Conservation (phyloP, 305 asterid species). For the Solanum hybrid region DNA sequence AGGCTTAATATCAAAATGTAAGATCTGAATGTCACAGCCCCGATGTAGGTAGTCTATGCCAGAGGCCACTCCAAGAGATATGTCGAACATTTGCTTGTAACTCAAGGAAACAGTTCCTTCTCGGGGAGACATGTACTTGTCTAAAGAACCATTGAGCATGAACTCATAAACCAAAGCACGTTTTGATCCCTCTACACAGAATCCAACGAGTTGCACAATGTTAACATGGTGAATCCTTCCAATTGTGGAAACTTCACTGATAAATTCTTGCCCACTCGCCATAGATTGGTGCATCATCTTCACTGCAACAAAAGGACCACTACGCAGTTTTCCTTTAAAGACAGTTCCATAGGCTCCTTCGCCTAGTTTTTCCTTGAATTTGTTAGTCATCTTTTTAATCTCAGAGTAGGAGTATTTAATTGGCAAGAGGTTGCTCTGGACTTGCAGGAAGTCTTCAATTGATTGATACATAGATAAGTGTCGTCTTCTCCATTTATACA, state of each 20-base stretch:
- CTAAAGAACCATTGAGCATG: constrained; percentile 19
- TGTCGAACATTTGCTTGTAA: constrained; percentile 22
- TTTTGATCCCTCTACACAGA: constrained; percentile 12
- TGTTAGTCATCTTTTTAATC: constrained; percentile 31
- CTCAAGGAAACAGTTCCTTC: constrained; percentile 9
- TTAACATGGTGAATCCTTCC: constrained; percentile 15
- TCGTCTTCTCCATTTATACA: constrained; percentile 18
- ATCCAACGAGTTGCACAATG: constrained; percentile 16
- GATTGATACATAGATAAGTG: constrained; percentile 22
- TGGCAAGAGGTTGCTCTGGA: constrained; percentile 24
- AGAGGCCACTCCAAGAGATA: constrained; percentile 32
- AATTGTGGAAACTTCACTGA: constrained; percentile 34
- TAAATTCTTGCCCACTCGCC: constrained; percentile 27
- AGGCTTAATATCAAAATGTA: constrained; percentile 44
- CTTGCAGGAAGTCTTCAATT: constrained; percentile 27
- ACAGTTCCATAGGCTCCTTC: constrained; percentile 43
- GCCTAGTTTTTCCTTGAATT: constrained; percentile 29
- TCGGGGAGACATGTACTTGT: constrained; percentile 7
- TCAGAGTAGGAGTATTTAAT: constrained; percentile 30
- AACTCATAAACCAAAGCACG: constrained; percentile 13
- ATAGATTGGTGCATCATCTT: constrained; percentile 22
- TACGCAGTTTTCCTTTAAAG: constrained; percentile 36
- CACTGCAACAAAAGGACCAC: constrained; percentile 28
- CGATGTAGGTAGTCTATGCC: constrained; percentile 36
- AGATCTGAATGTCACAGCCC: constrained; percentile 34